These are phyloP conservation scores for Clitopilus hobsonii DNA, from an alignment of 768 basidiomycete genomes.

Conservation along the genomic window DNA sequence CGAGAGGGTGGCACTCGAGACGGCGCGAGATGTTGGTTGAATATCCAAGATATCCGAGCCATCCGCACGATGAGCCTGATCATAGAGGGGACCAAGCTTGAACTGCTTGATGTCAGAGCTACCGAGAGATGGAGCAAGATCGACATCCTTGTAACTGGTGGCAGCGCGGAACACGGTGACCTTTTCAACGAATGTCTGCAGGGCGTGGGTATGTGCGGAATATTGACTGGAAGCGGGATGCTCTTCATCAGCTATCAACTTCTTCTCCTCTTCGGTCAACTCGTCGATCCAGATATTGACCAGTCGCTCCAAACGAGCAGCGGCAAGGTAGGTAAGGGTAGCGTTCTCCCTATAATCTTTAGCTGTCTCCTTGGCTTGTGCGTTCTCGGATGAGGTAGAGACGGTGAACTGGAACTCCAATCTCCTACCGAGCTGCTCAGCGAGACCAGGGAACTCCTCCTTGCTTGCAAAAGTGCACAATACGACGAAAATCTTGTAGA, in stretches of 20 bases:
- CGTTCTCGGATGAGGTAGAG: slow-evolving; percentile 42
- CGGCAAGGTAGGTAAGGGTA: slow-evolving; percentile 89
- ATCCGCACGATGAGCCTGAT: slow-evolving; percentile 42
- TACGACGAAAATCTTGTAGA: slow-evolving; percentile 89
- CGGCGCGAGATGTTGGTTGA: slow-evolving; percentile 45
- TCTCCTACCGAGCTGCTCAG: slow-evolving; percentile 87
- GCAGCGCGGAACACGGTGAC: slow-evolving; percentile 92
- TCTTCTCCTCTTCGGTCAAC: slow-evolving; percentile 77
- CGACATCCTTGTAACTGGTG: slow-evolving; percentile 71
- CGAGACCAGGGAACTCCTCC: slow-evolving; percentile 83
- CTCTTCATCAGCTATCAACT: slow-evolving; percentile 34
- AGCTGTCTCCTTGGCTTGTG: slow-evolving; percentile 36
- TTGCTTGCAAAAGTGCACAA: slow-evolving; percentile 87
- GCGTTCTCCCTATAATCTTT: slow-evolving; percentile 76
- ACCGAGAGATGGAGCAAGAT: slow-evolving; percentile 42
- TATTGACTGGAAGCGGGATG: slow-evolving; percentile 52
- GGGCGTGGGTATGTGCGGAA: slow-evolving; percentile 75
- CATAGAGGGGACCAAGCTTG: no score
- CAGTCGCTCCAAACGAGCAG: slow-evolving; percentile 81
- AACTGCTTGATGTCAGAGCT: slow-evolving; percentile 57
- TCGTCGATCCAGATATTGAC: slow-evolving; percentile 92
- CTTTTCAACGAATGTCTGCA: slow-evolving; percentile 96
- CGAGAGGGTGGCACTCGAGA: slow-evolving; percentile 58
- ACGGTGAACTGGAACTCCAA: slow-evolving; percentile 82
- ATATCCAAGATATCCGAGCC: slow-evolving; percentile 79